These are phyloP conservation scores for Asterophora lycoperdoides DNA, from an alignment of 768 basidiomycete genomes.

Conservation along the genomic window DNA sequence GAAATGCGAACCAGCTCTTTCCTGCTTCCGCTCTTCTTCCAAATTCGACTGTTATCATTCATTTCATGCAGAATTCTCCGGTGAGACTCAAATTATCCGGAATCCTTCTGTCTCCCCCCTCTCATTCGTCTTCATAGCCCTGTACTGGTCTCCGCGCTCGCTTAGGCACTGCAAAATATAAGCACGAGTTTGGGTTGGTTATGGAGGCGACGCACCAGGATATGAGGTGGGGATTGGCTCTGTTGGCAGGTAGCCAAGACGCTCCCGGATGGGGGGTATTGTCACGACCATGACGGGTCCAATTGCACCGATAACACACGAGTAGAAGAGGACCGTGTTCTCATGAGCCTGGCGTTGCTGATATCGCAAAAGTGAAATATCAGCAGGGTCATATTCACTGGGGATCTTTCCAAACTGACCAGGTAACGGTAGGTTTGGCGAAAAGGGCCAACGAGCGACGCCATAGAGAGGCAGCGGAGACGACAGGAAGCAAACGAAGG, in stretches of 20 bases:
- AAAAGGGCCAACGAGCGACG: conserved; percentile 46
- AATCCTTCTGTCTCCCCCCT: neutral
- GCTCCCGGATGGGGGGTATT: conserved; percentile 75
- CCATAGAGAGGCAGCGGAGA: conserved; percentile 22
- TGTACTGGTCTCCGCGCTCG: conserved; percentile 62
- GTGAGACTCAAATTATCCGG: neutral
- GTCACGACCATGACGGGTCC: conserved; percentile 72
- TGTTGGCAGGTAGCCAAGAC: conserved; percentile 66
- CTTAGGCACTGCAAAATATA: conserved; percentile 52
- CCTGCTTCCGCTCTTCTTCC: neutral
- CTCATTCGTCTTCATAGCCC: conserved; percentile 68
- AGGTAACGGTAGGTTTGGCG: conserved; percentile 50
- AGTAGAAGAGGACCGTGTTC: conserved; percentile 87
- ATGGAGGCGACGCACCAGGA: conserved; percentile 54
- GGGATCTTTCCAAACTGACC: conserved; percentile 21
- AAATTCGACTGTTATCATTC: neutral
- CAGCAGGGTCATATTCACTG: neutral
- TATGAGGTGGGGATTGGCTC: conserved; percentile 74
- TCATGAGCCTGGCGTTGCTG: conserved; percentile 93
- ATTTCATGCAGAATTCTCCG: neutral
- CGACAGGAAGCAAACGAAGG: conserved; percentile 10
- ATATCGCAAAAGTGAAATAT: conserved; percentile 8
- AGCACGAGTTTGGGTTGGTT: neutral
- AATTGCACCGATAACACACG: conserved; percentile 65
- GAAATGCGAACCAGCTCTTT: neutral